These are phyloP conservation scores for Casuarina glauca DNA, from an alignment of 306 rosid genomes.

Conservation along the genomic window DNA sequence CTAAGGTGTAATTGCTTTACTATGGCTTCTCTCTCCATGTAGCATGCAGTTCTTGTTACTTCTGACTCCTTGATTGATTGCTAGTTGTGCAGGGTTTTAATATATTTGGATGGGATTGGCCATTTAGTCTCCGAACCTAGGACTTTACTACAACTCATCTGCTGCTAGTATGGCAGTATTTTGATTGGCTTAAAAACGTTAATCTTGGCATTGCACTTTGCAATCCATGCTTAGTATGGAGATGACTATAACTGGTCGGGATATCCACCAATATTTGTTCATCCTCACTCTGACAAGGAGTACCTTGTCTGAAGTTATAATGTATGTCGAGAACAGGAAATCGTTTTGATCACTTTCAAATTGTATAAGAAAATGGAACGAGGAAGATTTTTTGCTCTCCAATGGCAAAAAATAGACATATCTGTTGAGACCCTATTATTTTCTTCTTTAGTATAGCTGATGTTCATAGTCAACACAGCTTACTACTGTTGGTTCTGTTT, in stretches of 20 bases:
- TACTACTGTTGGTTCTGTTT: neutral
- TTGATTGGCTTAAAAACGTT: neutral
- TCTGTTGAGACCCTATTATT: neutral
- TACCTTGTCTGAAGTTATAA: neutral
- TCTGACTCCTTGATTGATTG: conserved; percentile 4
- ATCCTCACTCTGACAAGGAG: neutral
- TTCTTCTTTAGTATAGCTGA: neutral
- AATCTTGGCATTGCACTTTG: neutral
- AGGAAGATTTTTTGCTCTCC: neutral
- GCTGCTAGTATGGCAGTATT: neutral
- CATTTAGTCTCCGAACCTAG: neutral
- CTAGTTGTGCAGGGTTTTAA: neutral
- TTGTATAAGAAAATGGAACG: neutral
- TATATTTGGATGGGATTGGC: neutral
- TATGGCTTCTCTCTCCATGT: conserved; percentile 3
- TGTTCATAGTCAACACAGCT: neutral
- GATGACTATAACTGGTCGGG: neutral
- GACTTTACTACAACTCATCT: neutral
- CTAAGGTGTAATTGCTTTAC: conserved; percentile 55
- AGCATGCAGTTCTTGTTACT: conserved; percentile 6
- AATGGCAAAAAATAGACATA: neutral
- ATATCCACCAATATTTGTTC: neutral
- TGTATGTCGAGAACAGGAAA: neutral
- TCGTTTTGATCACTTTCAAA: neutral
- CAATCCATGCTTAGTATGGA: neutral